phyloP scores from a whole-genome alignment of 2,329 filamentous ascomycete genomes.

The Hyphodiscus sp. region DNA sequence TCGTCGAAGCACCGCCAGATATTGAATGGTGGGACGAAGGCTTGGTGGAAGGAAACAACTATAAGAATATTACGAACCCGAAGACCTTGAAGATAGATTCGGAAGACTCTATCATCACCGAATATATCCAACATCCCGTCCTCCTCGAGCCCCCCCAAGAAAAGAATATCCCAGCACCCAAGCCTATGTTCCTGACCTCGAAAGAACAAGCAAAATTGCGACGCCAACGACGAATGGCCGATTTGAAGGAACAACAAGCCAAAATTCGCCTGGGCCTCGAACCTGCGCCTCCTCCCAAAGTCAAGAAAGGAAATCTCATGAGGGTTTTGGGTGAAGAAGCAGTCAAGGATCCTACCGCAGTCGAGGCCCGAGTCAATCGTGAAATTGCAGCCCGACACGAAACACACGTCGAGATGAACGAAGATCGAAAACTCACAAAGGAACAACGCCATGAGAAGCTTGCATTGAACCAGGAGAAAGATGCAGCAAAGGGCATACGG shows the following conservation, averaged over 20 bases:
- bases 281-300: constrained; percentile 86
- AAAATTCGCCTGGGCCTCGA: constrained; percentile 90
- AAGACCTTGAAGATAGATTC: constrained; percentile 65
- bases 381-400: constrained; percentile 84
- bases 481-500: constrained; percentile 79
- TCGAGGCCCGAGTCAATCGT: constrained; percentile 86
- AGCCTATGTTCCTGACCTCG: constrained; percentile 86
- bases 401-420: constrained; percentile 72
- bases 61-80: constrained; percentile 61
- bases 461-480: constrained; percentile 73
- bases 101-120: constrained; percentile 80
- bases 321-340: constrained; percentile 79
- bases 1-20: constrained; percentile 76
- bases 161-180: constrained; percentile 68
- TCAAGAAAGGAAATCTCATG: constrained; percentile 98
- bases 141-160: constrained; percentile 88
- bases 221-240: constrained; percentile 82
- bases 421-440: constrained; percentile 80
- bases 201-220: constrained; percentile 90
- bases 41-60: constrained; percentile 67
- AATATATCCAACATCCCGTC: constrained; percentile 89
- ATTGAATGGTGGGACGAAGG: constrained; percentile 99
- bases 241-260: constrained; percentile 91
- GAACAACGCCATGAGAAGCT: constrained; percentile 84
- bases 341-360: constrained; percentile 94